These are phyloP conservation scores for Trametes pubescens DNA, from an alignment of 1,284 basidiomycete species.

Conservation along the genomic window DNA sequence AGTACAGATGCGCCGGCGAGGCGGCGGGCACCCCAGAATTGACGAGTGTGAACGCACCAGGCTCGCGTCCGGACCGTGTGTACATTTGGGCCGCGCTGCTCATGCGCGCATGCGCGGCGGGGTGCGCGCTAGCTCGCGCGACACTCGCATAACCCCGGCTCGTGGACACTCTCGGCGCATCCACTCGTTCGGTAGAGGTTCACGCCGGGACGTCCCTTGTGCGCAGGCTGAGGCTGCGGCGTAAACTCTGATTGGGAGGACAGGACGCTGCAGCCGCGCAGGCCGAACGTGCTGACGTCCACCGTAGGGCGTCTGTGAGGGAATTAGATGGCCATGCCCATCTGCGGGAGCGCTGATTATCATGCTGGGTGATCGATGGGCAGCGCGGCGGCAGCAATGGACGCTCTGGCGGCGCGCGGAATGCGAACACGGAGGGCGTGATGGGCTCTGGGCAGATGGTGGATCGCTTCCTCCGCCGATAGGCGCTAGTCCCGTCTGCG, in stretches of 20 bases:
- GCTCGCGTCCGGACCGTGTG: conserved; percentile 15
- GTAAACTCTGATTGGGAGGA: conserved; percentile 19
- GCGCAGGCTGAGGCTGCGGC: conserved; percentile 9
- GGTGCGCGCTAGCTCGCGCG: conserved; percentile 18
- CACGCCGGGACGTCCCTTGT: not conserved
- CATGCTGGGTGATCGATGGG: conserved; percentile 30
- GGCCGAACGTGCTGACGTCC: not conserved
- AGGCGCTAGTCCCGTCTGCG: conserved; percentile 22
- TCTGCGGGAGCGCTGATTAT: conserved; percentile 26
- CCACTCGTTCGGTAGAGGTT: not conserved
- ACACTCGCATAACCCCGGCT: conserved; percentile 19
- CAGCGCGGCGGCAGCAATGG: conserved; percentile 20
- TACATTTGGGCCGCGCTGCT: conserved; percentile 22
- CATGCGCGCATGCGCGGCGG: conserved; percentile 7
- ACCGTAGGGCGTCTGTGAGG: conserved; percentile 7
- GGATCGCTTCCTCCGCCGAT: conserved; percentile 36
- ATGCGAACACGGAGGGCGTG: conserved; percentile 16
- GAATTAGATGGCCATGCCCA: conserved; percentile 11
- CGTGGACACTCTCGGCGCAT: conserved; percentile 3
- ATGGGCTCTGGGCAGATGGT: conserved; percentile 24
- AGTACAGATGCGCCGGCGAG: not conserved
- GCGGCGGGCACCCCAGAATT: conserved; percentile 27
- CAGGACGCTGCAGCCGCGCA: not conserved
- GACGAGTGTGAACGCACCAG: conserved; percentile 25
- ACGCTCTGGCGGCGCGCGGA: conserved; percentile 19